Conservation (phyloP, 805 yeast genomes). For the Deakozyma indianensis region DNA sequence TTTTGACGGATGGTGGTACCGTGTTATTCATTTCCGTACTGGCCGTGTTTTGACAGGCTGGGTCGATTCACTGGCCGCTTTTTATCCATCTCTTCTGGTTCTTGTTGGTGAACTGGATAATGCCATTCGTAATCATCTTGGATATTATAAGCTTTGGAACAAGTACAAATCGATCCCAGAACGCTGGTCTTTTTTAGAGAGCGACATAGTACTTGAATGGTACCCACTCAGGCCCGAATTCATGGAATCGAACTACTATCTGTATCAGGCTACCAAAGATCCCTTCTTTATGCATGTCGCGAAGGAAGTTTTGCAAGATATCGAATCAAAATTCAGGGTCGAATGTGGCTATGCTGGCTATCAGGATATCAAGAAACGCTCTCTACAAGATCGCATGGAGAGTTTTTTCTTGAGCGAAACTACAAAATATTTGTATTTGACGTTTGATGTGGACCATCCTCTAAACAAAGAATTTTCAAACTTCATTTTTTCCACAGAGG, state of each 20-base stretch:
- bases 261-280: conserved; percentile 74
- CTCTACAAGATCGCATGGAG: conserved; percentile 72
- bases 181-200: conserved; percentile 49
- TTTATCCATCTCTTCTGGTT: conserved; percentile 77
- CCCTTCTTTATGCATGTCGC: conserved; percentile 75
- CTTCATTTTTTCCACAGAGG: conserved; percentile 69
- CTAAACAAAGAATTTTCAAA: conserved; percentile 29
- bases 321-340: conserved; percentile 36
- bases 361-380: conserved; percentile 50
- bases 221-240: conserved; percentile 89
- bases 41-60: conserved; percentile 44
- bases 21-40: conserved; percentile 38
- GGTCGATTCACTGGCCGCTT: conserved; percentile 81
- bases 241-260: conserved; percentile 72
- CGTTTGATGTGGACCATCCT: conserved; percentile 56
- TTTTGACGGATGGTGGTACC: conserved; percentile 36
- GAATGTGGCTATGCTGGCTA: conserved; percentile 74
- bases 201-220: conserved; percentile 60
- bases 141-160: conserved; percentile 67
- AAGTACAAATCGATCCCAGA: conserved; percentile 75
- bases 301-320: conserved; percentile 40
- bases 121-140: conserved; percentile 47
- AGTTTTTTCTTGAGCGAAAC: conserved; percentile 83
- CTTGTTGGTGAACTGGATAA: conserved; percentile 58
- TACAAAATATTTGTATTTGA: conserved; percentile 61